Conservation (phyloP, 2,329 filamentous ascomycete genomes). For the Cladosporium sp. region DNA sequence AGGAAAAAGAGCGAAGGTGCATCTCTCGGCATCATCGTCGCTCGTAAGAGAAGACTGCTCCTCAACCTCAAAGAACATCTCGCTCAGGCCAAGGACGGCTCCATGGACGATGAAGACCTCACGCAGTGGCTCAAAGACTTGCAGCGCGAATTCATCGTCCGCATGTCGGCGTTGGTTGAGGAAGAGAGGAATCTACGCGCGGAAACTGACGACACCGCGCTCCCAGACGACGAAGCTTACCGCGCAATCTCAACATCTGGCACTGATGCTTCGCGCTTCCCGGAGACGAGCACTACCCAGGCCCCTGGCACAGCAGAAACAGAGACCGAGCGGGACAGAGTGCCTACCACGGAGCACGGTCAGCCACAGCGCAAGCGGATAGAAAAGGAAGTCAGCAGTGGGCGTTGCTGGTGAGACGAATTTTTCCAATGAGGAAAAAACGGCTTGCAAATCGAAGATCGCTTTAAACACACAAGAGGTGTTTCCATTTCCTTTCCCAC, state of each 20-base stretch:
- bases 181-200: slow-evolving; percentile 30
- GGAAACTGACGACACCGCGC: background rate
- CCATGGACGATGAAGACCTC: slow-evolving; percentile 64
- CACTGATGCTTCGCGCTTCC: background rate
- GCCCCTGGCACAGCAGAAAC: background rate
- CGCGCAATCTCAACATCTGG: background rate
- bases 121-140: slow-evolving; percentile 64
- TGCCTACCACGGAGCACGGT: background rate
- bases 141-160: slow-evolving; percentile 71
- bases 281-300: background rate
- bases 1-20: slow-evolving; percentile 59
- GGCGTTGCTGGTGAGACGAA: too few species aligned
- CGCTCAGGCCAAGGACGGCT: slow-evolving; percentile 63
- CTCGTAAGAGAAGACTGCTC: slow-evolving; percentile 70
- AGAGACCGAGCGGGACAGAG: background rate
- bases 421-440: background rate
- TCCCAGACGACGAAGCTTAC: background rate
- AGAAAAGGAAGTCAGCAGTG: background rate
- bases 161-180: slow-evolving; percentile 69
- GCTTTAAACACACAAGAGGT: too few species aligned
- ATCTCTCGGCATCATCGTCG: slow-evolving; percentile 59
- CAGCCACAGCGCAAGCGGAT: background rate
- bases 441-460: background rate
- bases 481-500: background rate
- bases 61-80: slow-evolving; percentile 72